Percentiles rank a stretch among this genome's conserved stretches.
phyloP scores from a whole-genome alignment of 768 basidiomycete species.

The Trametes meyenii region DNA sequence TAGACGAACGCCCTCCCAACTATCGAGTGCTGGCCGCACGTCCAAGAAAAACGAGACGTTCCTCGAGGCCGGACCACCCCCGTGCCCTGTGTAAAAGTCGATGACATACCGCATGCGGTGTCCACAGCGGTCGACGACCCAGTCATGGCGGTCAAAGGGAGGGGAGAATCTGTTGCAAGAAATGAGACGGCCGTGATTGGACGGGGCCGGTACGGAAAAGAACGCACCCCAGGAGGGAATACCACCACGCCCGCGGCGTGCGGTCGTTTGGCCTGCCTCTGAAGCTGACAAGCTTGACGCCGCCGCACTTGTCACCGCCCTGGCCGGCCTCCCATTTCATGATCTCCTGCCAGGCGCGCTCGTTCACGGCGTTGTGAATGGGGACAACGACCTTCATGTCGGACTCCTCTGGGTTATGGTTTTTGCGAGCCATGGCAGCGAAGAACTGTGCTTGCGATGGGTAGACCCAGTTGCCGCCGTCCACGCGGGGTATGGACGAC shows the following conservation, averaged over 20 bases:
- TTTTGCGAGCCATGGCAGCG: slow-evolving; percentile 93
- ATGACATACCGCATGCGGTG: slow-evolving; percentile 90
- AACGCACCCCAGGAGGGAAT: slow-evolving; percentile 83
- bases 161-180: slow-evolving; percentile 70
- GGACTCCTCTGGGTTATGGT: slow-evolving; percentile 81
- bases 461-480: slow-evolving; percentile 89
- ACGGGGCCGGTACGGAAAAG: neutral
- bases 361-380: slow-evolving; percentile 99
- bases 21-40: slow-evolving; percentile 91
- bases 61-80: slow-evolving; percentile 44
- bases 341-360: slow-evolving; percentile 58
- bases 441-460: slow-evolving; percentile 99
- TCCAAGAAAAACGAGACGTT: slow-evolving; percentile 91
- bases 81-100: slow-evolving; percentile 93
- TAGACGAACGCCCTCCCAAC: slow-evolving; percentile 92
- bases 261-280: slow-evolving; percentile 82
- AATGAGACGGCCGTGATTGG: slow-evolving; percentile 18
- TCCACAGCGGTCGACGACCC: slow-evolving; percentile 94
- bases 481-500: slow-evolving; percentile 83
- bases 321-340: slow-evolving; percentile 62
- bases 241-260: slow-evolving; percentile 80
- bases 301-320: slow-evolving; percentile 83
- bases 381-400: slow-evolving; percentile 97
- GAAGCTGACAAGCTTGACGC: slow-evolving; percentile 84
- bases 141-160: slow-evolving; percentile 98